phyloP scores from a whole-genome alignment of 2,329 filamentous ascomycete species.

The Fusarium sp. region DNA sequence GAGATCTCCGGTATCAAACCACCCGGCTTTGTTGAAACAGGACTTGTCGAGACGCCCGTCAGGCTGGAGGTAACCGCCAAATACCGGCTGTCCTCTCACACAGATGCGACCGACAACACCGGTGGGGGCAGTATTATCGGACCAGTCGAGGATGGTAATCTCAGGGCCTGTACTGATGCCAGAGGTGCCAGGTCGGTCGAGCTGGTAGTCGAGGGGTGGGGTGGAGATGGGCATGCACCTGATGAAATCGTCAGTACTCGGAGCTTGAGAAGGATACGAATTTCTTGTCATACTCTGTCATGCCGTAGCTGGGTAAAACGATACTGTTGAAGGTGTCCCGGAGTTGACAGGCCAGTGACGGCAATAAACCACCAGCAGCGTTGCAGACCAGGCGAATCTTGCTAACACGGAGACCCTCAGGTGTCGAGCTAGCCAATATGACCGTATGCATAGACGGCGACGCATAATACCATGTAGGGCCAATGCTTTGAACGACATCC shows the following conservation, averaged over 20 bases:
- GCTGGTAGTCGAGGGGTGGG: conserved; percentile 66
- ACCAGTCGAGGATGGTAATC: conserved; percentile 64
- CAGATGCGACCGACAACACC: conserved; percentile 64
- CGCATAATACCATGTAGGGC: conserved; percentile 72
- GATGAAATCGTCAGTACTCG: not conserved
- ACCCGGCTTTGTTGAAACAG: conserved; percentile 64
- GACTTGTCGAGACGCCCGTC: conserved; percentile 62
- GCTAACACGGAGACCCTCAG: conserved; percentile 58
- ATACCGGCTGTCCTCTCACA: conserved; percentile 67
- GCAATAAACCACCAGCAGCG: conserved; percentile 68
- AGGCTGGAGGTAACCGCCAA: conserved; percentile 64
- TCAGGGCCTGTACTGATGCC: conserved; percentile 68
- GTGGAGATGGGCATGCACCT: conserved; percentile 72
- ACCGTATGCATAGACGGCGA: conserved; percentile 71
- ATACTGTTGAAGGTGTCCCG: conserved; percentile 66
- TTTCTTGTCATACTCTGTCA: conserved; percentile 63
- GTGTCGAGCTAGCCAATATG: conserved; percentile 62
- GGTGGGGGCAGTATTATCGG: conserved; percentile 49
- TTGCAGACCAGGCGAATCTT: conserved; percentile 69
- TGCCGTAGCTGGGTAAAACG: conserved; percentile 71
- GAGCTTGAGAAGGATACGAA: not conserved
- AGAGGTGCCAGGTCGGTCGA: conserved; percentile 69
- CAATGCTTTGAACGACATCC: conserved; percentile 65
- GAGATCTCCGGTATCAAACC: conserved; percentile 71
- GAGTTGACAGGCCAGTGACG: conserved; percentile 65